Evolutionary conservation across 148 eudicot species (phyloP), one percentile per base, ranked within the genome.

Genomic region (Silene latifolia): DNA sequence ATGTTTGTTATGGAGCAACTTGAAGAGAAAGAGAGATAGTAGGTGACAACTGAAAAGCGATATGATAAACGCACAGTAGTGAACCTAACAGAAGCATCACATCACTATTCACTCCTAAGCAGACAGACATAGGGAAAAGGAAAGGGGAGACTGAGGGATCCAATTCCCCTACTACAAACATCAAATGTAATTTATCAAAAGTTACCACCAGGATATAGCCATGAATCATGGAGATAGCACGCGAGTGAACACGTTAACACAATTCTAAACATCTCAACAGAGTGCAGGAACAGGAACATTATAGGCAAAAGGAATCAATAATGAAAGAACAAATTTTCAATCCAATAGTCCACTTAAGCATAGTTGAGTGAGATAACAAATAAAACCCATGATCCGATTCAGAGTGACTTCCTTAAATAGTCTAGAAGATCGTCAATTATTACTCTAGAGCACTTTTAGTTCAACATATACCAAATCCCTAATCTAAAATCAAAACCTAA

Each of bases 351-450:
- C 54, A 12, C 57, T 17, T 12, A 24, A 63, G 25, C 48, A 18
- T 39, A 59, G n/a, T 12, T 18, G 76, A n/a, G 56, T 1, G 13
- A 62, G 66, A 5, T 20, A 44, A 73, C 24, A 14, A 46, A 61
- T 60, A 9, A 62, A 73, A 73, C 68, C 56, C 76, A 18, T 44
- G 4, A 18, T 48, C 69, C 44, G 44, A 7, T 60, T 61, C 70
- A 2, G 10, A 63, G 8, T 8, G 21, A 48, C 61, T 21, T 47
- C 35, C n/a, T 14, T 23, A 1, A 48, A 47, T 47, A 8, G 17
- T 35, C 66, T 14, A 72, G 19, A 42, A 68, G 44, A 39, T 39
- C 18, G 21, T 0, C 47, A 15, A 11, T 18, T 10, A 61, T 54
- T 51, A 66, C 71, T 1, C 65, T 11, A 4, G 4, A 27, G 11